Conservation (phyloP, 345 rosid species). For the Hibiscus tridactylites region DNA sequence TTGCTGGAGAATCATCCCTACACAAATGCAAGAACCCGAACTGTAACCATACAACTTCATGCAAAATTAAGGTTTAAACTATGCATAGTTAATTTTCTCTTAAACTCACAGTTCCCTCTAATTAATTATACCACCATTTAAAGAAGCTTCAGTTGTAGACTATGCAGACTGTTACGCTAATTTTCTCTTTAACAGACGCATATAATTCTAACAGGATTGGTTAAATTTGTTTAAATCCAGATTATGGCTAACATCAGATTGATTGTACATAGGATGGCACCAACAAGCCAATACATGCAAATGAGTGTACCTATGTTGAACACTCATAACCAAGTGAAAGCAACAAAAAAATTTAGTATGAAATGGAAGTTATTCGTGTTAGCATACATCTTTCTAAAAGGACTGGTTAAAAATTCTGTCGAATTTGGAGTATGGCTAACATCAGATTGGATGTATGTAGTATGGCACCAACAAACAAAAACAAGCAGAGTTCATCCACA, state of each 20-base stretch:
- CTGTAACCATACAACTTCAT: neutral
- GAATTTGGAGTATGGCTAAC: neutral
- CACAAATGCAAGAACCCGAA: constrained; percentile 11
- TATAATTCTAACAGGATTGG: neutral
- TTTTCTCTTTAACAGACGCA: neutral
- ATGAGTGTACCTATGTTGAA: neutral
- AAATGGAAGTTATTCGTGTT: neutral
- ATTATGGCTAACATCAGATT: neutral
- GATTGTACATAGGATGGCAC: neutral
- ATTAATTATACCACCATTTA: neutral
- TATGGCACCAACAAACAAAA: neutral
- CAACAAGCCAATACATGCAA: neutral
- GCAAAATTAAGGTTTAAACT: neutral
- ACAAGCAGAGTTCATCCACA: neutral
- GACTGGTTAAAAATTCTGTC: neutral
- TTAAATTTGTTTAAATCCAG: neutral
- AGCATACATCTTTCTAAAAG: neutral
- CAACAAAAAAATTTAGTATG: neutral
- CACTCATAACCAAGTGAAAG: neutral
- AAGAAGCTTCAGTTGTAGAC: neutral
- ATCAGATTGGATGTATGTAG: neutral
- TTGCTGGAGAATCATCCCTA: constrained; percentile 90
- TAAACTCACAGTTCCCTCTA: neutral
- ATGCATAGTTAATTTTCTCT: neutral
- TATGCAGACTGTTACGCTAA: neutral